phyloP scores from a whole-genome alignment of 2,329 filamentous ascomycete genomes.

The Clonostachys rhizophaga region DNA sequence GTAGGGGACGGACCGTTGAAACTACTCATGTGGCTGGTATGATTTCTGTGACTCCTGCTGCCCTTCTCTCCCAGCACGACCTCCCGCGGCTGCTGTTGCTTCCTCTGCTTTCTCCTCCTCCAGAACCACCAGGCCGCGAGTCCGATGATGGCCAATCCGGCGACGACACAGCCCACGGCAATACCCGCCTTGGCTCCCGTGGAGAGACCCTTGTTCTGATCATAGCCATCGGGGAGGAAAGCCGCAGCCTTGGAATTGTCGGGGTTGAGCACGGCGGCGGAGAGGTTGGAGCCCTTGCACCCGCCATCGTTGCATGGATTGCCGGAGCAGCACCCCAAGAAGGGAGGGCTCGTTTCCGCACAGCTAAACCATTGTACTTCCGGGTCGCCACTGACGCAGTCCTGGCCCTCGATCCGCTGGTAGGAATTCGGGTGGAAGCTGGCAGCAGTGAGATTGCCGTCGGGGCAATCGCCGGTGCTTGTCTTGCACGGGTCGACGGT shows the following conservation, averaged over 20 bases:
- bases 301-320: conserved; percentile 18
- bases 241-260: not conserved
- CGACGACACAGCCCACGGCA: conserved; percentile 13
- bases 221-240: not conserved
- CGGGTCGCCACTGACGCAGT: conserved; percentile 11
- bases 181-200: conserved; percentile 23
- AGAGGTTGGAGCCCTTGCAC: not conserved
- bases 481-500: conserved; percentile 23
- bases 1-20: no score
- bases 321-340: conserved; percentile 23
- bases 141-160: not conserved
- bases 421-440: conserved; percentile 17
- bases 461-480: conserved; percentile 22
- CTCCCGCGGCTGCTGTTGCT: not conserved
- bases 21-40: no score
- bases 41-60: no score
- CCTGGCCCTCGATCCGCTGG: conserved; percentile 14
- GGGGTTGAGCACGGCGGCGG: not conserved
- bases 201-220: conserved; percentile 10
- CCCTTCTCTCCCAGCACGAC: no score
- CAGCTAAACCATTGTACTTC: conserved; percentile 20
- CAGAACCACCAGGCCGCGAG: not conserved
- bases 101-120: not conserved
- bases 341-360: conserved; percentile 11
- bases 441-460: conserved; percentile 10